These are phyloP conservation scores for Pseudopithomyces chartarum DNA, from an alignment of 2,329 filamentous ascomycete genomes.

Conservation along the genomic window DNA sequence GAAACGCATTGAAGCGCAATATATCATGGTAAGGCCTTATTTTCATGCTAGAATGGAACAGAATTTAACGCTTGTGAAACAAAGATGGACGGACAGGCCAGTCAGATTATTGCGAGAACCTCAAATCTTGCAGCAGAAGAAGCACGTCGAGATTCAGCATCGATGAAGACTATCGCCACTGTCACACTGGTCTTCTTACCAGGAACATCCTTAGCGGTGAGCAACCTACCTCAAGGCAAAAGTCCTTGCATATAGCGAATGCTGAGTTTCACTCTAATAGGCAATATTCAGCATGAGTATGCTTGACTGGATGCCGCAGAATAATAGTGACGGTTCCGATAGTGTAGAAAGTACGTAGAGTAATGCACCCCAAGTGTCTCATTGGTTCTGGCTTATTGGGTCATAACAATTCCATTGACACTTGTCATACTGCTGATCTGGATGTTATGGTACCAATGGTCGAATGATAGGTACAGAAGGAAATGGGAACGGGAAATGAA, in stretches of 20 bases:
- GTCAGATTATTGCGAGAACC: not conserved
- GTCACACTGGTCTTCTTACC: conserved; percentile 49
- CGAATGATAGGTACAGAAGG: not conserved
- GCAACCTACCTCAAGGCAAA: not conserved
- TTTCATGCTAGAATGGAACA: not conserved
- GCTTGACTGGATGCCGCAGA: conserved; percentile 1
- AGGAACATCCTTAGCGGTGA: conserved; percentile 45
- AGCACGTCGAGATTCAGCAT: conserved; percentile 29
- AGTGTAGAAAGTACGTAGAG: not conserved
- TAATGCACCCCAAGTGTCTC: not conserved
- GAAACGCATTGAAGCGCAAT: conserved; percentile 6
- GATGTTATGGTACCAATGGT: not conserved
- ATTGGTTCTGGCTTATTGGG: conserved; percentile 14
- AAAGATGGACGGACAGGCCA: conserved; percentile 5
- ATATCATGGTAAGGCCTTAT: conserved; percentile 1
- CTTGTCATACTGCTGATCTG: conserved; percentile 1
- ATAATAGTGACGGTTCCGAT: not conserved
- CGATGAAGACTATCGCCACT: conserved; percentile 46
- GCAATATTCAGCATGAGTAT: conserved; percentile 4
- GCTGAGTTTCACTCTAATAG: not conserved
- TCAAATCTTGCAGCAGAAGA: conserved; percentile 1
- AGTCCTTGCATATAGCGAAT: not conserved
- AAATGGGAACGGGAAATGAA: not conserved
- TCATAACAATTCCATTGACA: conserved; percentile 7
- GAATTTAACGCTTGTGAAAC: not conserved